Percentiles rank a stretch among this genome's conserved stretches.
Conservation (phyloP, 768 basidiomycete species). For the Leccinum variicolor region DNA sequence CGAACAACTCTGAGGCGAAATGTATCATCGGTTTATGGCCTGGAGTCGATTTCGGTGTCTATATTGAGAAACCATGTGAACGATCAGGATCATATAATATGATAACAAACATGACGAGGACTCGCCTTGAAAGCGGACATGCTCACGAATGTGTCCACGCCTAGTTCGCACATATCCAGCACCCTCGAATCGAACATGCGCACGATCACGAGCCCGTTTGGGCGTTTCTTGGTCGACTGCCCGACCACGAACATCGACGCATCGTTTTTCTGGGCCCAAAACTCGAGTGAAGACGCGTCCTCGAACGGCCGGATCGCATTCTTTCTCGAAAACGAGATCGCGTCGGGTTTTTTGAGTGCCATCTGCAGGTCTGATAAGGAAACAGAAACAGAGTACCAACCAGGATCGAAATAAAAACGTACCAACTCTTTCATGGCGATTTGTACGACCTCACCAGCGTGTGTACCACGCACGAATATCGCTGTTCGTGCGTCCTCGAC, state of each 20-base stretch:
- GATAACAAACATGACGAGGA: background rate
- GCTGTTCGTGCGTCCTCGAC: slow-evolving; percentile 85
- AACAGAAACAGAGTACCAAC: background rate
- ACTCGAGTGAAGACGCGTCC: slow-evolving; percentile 73
- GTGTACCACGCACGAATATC: slow-evolving; percentile 87
- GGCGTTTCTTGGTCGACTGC: slow-evolving; percentile 91
- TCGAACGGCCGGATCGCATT: slow-evolving; percentile 92
- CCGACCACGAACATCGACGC: slow-evolving; percentile 88
- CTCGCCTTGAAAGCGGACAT: slow-evolving; percentile 85
- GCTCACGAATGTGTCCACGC: slow-evolving; percentile 74
- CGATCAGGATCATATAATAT: background rate
- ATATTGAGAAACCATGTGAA: background rate
- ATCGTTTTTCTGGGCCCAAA: slow-evolving; percentile 94
- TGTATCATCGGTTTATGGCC: slow-evolving; percentile 93
- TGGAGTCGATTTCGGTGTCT: slow-evolving; percentile 82
- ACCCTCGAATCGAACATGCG: slow-evolving; percentile 84
- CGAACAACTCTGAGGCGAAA: slow-evolving; percentile 94
- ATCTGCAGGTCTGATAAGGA: slow-evolving; percentile 48
- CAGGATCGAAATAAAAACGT: slow-evolving; percentile 26
- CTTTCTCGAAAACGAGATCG: slow-evolving; percentile 92
- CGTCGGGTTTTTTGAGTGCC: slow-evolving; percentile 88
- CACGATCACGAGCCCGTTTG: slow-evolving; percentile 80
- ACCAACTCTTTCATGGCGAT: slow-evolving; percentile 88
- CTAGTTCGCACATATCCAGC: slow-evolving; percentile 94
- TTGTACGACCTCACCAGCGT: slow-evolving; percentile 78